Percentiles rank a stretch among this genome's conserved stretches.
Conservation (phyloP, 139 green algal genomes). For the Tetraselmis chui region DNA sequence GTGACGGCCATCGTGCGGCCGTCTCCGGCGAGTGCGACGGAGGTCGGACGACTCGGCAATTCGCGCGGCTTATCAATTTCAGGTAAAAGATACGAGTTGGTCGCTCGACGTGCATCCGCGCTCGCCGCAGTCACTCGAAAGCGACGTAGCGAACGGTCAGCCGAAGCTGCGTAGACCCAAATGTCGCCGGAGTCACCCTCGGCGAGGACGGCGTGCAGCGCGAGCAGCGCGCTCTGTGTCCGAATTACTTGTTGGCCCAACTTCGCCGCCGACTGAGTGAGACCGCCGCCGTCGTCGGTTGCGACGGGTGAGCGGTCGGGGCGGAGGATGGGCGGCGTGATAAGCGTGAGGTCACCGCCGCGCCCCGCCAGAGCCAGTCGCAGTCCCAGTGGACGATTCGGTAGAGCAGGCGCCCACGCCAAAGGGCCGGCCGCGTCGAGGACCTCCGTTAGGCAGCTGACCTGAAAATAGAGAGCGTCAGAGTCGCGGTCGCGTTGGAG, state of each 20-base stretch:
- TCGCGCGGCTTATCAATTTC: background rate
- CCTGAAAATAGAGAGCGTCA: background rate
- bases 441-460: background rate
- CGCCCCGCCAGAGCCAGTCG: background rate
- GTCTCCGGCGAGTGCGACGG: background rate
- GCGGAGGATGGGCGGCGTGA: background rate
- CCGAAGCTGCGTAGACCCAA: background rate
- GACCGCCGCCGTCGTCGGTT: background rate
- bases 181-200: background rate
- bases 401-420: background rate
- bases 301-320: background rate
- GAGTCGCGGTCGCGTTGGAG: background rate
- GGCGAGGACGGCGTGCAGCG: background rate
- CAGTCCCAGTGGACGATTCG: background rate
- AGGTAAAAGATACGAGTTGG: background rate
- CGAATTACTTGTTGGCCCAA: background rate
- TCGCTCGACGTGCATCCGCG: background rate
- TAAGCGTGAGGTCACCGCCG: background rate
- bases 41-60: background rate
- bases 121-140: background rate
- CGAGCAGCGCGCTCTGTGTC: background rate
- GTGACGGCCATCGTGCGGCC: background rate
- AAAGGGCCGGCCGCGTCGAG: background rate
- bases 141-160: background rate
- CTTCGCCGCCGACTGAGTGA: background rate